A percentile compares a stretch with the other conserved stretches of the same genome.
These are phyloP conservation scores for Botrytis galanthina DNA, from an alignment of 2,329 filamentous ascomycete species.

Conservation along the genomic window DNA sequence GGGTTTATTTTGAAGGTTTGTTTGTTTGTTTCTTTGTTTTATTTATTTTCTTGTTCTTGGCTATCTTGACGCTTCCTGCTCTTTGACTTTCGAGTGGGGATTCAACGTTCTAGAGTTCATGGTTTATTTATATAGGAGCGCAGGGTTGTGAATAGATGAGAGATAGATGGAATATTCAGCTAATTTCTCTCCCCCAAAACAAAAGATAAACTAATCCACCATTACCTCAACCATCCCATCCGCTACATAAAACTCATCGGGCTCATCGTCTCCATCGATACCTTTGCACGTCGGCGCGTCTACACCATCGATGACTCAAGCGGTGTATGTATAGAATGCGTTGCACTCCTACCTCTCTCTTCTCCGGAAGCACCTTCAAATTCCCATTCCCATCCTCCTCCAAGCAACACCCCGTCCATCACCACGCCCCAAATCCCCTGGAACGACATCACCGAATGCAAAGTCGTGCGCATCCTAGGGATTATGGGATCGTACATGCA, in stretches of 20 bases:
- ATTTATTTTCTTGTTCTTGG: not conserved
- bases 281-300: constrained; percentile 47
- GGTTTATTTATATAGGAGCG: no score
- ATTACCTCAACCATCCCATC: constrained; percentile 70
- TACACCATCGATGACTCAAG: constrained; percentile 66
- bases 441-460: constrained; percentile 48
- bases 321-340: constrained; percentile 54
- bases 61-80: not conserved
- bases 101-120: no score
- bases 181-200: not conserved
- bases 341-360: constrained; percentile 27
- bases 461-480: constrained; percentile 58
- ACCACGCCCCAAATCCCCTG: constrained; percentile 32
- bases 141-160: not conserved
- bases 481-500: constrained; percentile 48
- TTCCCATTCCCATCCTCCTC: not conserved
- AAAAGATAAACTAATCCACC: constrained; percentile 58
- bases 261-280: constrained; percentile 62
- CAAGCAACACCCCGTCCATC: constrained; percentile 50
- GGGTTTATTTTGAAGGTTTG: constrained; percentile 53
- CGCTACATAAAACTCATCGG: constrained; percentile 72
- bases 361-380: not conserved
- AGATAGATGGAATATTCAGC: no score
- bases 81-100: not conserved
- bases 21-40: constrained; percentile 13